Evolutionary conservation across 768 basidiomycete genomes (phyloP).

Genomic region (Phanerochaete carnosa): DNA sequence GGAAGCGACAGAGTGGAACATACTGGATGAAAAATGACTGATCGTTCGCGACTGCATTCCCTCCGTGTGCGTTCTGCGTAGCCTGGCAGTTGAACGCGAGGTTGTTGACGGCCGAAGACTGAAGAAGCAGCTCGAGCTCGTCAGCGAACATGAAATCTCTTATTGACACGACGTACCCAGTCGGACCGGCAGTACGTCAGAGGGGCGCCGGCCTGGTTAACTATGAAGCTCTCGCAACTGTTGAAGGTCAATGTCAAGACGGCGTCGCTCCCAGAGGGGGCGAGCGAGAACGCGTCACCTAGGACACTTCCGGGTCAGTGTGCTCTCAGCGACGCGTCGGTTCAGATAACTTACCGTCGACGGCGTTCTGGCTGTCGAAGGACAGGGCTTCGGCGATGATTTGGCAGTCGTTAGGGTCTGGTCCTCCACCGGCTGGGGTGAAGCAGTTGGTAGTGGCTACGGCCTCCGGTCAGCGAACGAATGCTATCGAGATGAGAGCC

Average conservation of each 20-base stretch:
- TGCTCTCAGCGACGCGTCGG: neutral
- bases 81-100: slow-evolving; percentile 46
- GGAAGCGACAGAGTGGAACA: neutral
- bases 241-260: slow-evolving; percentile 38
- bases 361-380: slow-evolving; percentile 43
- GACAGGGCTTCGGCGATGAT: slow-evolving; percentile 47
- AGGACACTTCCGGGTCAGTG: neutral
- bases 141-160: neutral
- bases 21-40: slow-evolving; percentile 50
- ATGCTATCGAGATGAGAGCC: neutral
- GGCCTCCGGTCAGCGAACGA: neutral
- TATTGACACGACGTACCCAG: slow-evolving; percentile 33
- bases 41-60: slow-evolving; percentile 43
- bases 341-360: no score
- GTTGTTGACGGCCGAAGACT: slow-evolving; percentile 39
- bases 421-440: slow-evolving; percentile 42
- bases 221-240: slow-evolving; percentile 46
- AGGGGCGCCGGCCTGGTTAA: slow-evolving; percentile 39
- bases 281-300: slow-evolving; percentile 8
- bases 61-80: slow-evolving; percentile 48
- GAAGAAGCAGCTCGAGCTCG: neutral
- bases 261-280: slow-evolving; percentile 28
- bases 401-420: slow-evolving; percentile 44
- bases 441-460: slow-evolving; percentile 30
- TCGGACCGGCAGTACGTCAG: slow-evolving; percentile 45